A percentile compares a stretch with the other conserved stretches of the same genome.
phyloP scores from a whole-genome alignment of 805 yeast genomes.

The Candida chilensis region DNA sequence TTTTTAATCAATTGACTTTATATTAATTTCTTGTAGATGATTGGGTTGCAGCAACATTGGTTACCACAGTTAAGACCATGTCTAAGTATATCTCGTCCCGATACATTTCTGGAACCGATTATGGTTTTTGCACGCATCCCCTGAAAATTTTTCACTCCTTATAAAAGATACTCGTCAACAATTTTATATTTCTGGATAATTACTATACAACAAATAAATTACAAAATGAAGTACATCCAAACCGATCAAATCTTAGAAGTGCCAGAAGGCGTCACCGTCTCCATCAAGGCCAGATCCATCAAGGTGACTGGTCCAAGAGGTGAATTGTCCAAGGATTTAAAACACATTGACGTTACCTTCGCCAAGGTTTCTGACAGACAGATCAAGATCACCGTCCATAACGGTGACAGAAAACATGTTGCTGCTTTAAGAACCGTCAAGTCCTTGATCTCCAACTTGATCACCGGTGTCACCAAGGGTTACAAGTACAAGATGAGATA shows the following conservation, averaged over 20 bases:
- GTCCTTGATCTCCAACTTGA: constrained; percentile 87
- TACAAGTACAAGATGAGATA: constrained; percentile 99
- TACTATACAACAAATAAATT: too few species aligned
- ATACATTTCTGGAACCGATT: too few species aligned
- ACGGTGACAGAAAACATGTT: constrained; percentile 99
- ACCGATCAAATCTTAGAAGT: constrained; percentile 48
- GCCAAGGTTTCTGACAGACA: constrained; percentile 60
- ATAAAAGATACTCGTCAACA: too few species aligned
- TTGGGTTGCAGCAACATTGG: too few species aligned
- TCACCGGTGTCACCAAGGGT: constrained; percentile 99
- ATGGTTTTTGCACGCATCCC: too few species aligned
- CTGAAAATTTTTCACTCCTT: too few species aligned
- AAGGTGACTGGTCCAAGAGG: constrained; percentile 98
- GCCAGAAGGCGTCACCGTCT: constrained; percentile 91
- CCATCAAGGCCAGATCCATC: constrained; percentile 85
- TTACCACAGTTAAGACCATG: too few species aligned
- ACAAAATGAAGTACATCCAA: constrained; percentile 57
- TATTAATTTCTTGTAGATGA: too few species aligned
- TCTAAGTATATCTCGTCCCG: too few species aligned
- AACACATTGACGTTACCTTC: constrained; percentile 94
- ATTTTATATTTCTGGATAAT: too few species aligned
- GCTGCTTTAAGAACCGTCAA: constrained; percentile 99
- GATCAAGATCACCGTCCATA: constrained; percentile 88
- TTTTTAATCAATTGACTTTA: too few species aligned
- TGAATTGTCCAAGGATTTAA: constrained; percentile 77